A percentile compares a stretch with the other conserved stretches of the same genome.
Conservation (phyloP, 2,329 filamentous ascomycete species). For the Fusarium verrucosum region DNA sequence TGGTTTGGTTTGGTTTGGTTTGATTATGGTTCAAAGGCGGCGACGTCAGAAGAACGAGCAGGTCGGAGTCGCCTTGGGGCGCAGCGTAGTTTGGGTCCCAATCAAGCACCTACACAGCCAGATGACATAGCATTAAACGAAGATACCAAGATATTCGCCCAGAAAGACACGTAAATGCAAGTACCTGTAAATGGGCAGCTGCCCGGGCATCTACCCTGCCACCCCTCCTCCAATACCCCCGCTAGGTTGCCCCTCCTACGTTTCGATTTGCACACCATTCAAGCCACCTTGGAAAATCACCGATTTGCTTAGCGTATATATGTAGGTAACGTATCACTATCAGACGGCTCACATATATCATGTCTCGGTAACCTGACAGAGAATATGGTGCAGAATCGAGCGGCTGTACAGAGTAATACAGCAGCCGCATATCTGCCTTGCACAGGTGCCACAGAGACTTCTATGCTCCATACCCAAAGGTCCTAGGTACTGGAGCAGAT, state of each 20-base stretch:
- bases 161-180: background rate
- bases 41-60: constrained; percentile 38
- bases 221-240: constrained; percentile 24
- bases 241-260: constrained; percentile 46
- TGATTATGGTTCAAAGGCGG: constrained; percentile 29
- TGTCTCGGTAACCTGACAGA: constrained; percentile 21
- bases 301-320: constrained; percentile 31
- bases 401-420: constrained; percentile 23
- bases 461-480: too few species aligned
- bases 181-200: constrained; percentile 22
- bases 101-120: constrained; percentile 24
- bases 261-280: constrained; percentile 26
- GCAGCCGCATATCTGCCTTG: background rate
- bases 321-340: constrained; percentile 19
- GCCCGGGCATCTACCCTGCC: constrained; percentile 27
- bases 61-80: constrained; percentile 39
- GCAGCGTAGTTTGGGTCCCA: constrained; percentile 43
- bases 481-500: too few species aligned
- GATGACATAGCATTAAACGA: constrained; percentile 38
- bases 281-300: constrained; percentile 31
- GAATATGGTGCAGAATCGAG: constrained; percentile 12
- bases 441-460: background rate
- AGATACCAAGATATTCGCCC: constrained; percentile 13
- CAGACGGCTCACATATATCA: constrained; percentile 3
- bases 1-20: too few species aligned